Evolutionary conservation across 768 basidiomycete genomes (phyloP).

Genomic region (Hypholoma fasciculare): DNA sequence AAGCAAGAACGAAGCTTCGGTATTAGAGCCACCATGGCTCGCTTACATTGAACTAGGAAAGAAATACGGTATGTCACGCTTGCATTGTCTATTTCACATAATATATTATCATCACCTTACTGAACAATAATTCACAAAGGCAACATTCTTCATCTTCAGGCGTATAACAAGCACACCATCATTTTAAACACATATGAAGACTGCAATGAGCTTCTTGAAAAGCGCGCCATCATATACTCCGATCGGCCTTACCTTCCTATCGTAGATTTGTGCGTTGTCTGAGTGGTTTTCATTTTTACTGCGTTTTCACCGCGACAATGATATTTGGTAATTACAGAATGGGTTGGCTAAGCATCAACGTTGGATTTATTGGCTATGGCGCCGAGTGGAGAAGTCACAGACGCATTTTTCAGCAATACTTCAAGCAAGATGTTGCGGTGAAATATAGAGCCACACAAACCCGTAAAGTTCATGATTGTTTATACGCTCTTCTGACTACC

Average conservation of each 20-base stretch:
- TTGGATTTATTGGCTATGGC: not conserved
- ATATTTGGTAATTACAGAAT: not conserved
- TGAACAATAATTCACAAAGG: too few species aligned
- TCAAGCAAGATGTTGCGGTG: not conserved
- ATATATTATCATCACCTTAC: too few species aligned
- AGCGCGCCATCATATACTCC: too few species aligned
- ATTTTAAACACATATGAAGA: too few species aligned
- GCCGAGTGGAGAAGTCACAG: not conserved
- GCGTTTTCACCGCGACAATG: too few species aligned
- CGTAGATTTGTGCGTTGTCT: too few species aligned
- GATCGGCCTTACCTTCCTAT: too few species aligned
- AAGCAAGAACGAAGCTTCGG: not conserved
- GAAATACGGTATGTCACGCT: not conserved
- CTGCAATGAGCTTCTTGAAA: too few species aligned
- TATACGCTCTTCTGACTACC: constrained; percentile 8
- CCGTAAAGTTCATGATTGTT: constrained; percentile 19
- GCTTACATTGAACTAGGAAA: not conserved
- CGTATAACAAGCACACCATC: too few species aligned
- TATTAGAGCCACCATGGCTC: not conserved
- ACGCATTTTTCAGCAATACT: not conserved
- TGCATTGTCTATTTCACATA: too few species aligned
- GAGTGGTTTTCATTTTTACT: too few species aligned
- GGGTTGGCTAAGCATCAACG: not conserved
- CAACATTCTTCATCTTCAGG: too few species aligned
- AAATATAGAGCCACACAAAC: constrained; percentile 16